Conservation (phyloP, 2,329 filamentous ascomycete genomes). For the Trichocomaceae sp. region DNA sequence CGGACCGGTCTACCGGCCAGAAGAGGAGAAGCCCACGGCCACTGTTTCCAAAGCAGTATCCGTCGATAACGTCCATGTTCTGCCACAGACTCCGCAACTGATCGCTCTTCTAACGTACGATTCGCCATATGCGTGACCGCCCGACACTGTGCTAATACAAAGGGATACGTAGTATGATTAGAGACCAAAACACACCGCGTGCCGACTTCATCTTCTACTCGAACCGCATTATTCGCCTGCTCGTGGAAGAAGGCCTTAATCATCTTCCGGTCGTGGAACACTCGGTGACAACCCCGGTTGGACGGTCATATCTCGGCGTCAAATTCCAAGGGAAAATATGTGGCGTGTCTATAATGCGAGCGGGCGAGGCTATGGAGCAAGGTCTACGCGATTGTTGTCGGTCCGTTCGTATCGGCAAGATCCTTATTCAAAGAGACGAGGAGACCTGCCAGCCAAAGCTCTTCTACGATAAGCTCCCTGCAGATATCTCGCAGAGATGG, state of each 20-base stretch:
- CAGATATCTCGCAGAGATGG: constrained; percentile 89
- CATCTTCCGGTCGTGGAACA: constrained; percentile 88
- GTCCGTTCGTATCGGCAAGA: constrained; percentile 97
- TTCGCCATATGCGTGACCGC: constrained; percentile 5
- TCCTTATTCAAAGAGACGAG: constrained; percentile 94
- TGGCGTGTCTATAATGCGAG: constrained; percentile 96
- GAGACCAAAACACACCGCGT: constrained; percentile 79
- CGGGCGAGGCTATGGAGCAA: constrained; percentile 97
- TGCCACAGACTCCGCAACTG: constrained; percentile 90
- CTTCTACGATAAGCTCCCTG: constrained; percentile 95
- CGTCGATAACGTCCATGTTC: constrained; percentile 80
- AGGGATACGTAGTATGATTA: constrained; percentile 79
- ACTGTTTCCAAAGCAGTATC: constrained; percentile 79
- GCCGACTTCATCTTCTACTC: constrained; percentile 99
- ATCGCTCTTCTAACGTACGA: constrained; percentile 94
- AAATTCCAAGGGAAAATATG: constrained; percentile 98
- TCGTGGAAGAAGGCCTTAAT: constrained; percentile 96
- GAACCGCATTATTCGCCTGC: constrained; percentile 90
- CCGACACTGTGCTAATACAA: constrained; percentile 12
- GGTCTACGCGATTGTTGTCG: constrained; percentile 92
- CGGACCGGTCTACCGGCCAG: constrained; percentile 70
- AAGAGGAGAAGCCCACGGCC: constrained; percentile 72
- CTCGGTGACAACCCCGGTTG: constrained; percentile 83
- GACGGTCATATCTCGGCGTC: constrained; percentile 79
- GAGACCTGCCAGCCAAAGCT: constrained; percentile 87